Percentiles rank a stretch among this genome's conserved stretches.
Conservation (phyloP, 2,329 filamentous ascomycete genomes). For the Xylariomycetidae sp. region DNA sequence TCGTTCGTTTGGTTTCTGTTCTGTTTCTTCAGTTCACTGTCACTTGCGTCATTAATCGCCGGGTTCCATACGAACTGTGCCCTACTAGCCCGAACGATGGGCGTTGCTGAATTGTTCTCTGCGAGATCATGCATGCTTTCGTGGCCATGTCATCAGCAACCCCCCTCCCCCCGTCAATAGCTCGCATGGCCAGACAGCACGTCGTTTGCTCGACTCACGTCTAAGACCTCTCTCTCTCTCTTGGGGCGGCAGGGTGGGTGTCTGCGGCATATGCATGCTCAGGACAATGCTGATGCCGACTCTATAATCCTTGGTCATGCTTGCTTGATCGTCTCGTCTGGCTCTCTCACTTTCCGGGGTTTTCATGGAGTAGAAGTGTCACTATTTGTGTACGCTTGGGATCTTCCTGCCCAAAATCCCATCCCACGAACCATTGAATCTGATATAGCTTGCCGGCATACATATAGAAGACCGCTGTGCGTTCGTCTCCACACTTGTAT, state of each 20-base stretch:
- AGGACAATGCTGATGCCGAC: too few relatives aligned
- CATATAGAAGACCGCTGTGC: slow-evolving; percentile 26
- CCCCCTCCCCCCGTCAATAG: slow-evolving; percentile 32
- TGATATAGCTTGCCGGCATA: slow-evolving; percentile 28
- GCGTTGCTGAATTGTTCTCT: slow-evolving; percentile 29
- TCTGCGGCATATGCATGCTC: slow-evolving; percentile 10
- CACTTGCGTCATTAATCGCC: slow-evolving; percentile 27
- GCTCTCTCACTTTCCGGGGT: too few relatives aligned
- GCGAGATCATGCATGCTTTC: slow-evolving; percentile 41
- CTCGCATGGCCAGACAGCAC: slow-evolving; percentile 31
- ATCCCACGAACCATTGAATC: slow-evolving; percentile 22
- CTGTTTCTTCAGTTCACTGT: slow-evolving; percentile 20
- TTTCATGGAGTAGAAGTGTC: too few relatives aligned
- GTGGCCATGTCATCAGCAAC: slow-evolving; percentile 36
- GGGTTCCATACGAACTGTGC: slow-evolving; percentile 20
- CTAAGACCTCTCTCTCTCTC: slow-evolving; percentile 19
- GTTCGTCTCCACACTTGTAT: slow-evolving; percentile 26
- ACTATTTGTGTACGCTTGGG: slow-evolving; percentile 14
- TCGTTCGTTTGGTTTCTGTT: slow-evolving; percentile 22
- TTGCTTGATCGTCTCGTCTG: slow-evolving; percentile 23
- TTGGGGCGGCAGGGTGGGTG: slow-evolving; percentile 10
- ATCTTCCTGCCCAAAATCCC: too few relatives aligned
- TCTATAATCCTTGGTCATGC: too few relatives aligned
- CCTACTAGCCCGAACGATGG: slow-evolving; percentile 23
- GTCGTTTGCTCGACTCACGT: slow-evolving; percentile 20